phyloP scores from a whole-genome alignment of 257 asterid genomes.

The Capsicum chinense region DNA sequence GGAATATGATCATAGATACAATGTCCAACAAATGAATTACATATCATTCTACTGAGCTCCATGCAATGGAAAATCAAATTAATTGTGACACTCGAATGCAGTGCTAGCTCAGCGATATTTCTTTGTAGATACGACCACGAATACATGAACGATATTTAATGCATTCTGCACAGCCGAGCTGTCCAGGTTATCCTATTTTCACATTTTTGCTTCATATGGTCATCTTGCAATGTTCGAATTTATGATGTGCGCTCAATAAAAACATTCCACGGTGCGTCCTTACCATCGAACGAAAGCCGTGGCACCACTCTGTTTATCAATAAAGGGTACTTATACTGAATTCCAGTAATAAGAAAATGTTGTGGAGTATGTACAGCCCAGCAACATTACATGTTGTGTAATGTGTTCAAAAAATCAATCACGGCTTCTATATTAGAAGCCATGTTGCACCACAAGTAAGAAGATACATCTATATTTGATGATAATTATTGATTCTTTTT shows the following conservation, averaged over 20 bases:
- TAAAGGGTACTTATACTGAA: neutral
- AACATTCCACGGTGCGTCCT: neutral
- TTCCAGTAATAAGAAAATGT: neutral
- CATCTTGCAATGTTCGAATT: neutral
- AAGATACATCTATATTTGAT: neutral
- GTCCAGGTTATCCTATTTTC: conserved; percentile 12
- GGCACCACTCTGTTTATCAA: neutral
- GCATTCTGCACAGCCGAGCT: neutral
- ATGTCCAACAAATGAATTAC: neutral
- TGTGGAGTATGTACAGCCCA: neutral
- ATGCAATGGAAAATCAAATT: conserved; percentile 9
- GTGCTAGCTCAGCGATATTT: neutral
- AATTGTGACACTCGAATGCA: neutral
- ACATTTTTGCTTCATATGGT: neutral
- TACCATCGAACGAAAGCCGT: neutral
- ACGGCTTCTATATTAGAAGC: neutral
- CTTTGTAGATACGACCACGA: neutral
- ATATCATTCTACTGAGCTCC: neutral
- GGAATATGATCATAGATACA: neutral
- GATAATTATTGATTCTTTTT: neutral
- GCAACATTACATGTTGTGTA: neutral
- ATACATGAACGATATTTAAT: neutral
- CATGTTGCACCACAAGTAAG: neutral
- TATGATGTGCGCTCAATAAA: neutral
- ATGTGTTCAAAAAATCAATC: neutral